Percentiles rank a stretch among this genome's conserved stretches.
Evolutionary conservation across 805 yeast genomes (phyloP).

Genomic region (Ascoidea asiatica): DNA sequence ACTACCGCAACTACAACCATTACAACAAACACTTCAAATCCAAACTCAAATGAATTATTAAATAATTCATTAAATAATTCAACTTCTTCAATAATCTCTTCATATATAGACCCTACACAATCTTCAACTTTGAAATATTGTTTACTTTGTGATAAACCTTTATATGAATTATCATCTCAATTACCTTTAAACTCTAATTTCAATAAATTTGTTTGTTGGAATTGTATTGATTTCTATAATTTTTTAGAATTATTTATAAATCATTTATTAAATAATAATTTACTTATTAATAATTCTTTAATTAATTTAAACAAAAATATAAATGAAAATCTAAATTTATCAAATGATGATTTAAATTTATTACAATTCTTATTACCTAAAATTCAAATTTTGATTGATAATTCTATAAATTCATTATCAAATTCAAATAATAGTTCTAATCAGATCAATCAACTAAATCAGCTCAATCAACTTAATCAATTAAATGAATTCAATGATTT

Average conservation of each 20-base stretch:
- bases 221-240: slow-evolving; percentile 7
- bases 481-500: no score
- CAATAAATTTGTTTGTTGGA: slow-evolving; percentile 9
- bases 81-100: no score
- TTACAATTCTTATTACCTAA: not conserved
- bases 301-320: no score
- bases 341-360: not conserved
- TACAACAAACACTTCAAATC: not conserved
- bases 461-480: no score
- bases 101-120: slow-evolving; percentile 10
- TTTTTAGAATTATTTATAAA: slow-evolving; percentile 3
- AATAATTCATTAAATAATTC: not conserved
- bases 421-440: no score
- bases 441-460: no score
- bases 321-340: no score
- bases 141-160: slow-evolving; percentile 56
- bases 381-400: no score
- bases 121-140: slow-evolving; percentile 28
- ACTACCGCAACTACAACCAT: not conserved
- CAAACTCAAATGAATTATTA: not conserved
- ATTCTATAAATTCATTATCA: no score
- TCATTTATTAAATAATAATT: not conserved
- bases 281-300: no score
- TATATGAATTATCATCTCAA: slow-evolving; percentile 43
- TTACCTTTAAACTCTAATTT: slow-evolving; percentile 2